These are phyloP conservation scores for Puccinia horiana DNA, from an alignment of 1,284 basidiomycete genomes.

Conservation along the genomic window DNA sequence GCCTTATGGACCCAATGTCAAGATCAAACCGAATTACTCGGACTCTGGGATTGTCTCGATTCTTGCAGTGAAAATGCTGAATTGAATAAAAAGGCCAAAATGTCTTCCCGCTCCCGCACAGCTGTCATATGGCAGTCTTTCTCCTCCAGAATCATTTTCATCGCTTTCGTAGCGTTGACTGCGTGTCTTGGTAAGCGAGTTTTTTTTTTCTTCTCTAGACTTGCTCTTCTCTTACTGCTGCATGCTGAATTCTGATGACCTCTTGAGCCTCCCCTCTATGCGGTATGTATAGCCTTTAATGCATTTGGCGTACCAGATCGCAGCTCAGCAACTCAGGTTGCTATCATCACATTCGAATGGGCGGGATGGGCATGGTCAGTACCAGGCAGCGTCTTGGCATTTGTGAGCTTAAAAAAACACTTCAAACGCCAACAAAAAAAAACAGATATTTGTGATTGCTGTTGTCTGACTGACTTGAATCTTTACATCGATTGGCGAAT, in stretches of 20 bases:
- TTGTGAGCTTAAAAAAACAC: neutral
- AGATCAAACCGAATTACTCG: neutral
- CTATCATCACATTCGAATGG: neutral
- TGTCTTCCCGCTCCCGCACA: neutral
- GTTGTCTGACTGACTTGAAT: too few species aligned
- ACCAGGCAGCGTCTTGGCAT: slow-evolving; percentile 21
- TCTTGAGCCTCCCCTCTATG: neutral
- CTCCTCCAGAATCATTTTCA: slow-evolving; percentile 3
- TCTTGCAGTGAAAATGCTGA: slow-evolving; percentile 20
- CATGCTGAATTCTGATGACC: neutral
- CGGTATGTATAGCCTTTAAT: slow-evolving; percentile 12
- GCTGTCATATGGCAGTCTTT: slow-evolving; percentile 1
- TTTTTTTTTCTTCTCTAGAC: too few species aligned
- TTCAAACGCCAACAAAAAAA: neutral
- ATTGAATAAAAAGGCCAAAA: neutral
- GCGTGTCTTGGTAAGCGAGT: slow-evolving; percentile 9
- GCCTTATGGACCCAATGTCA: neutral
- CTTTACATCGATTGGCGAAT: too few species aligned
- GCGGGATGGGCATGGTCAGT: slow-evolving; percentile 8
- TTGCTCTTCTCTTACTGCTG: neutral
- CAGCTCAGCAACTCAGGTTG: neutral
- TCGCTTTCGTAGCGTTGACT: slow-evolving; percentile 8
- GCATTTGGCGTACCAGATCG: slow-evolving; percentile 17
- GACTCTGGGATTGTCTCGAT: slow-evolving; percentile 13
- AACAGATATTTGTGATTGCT: too few species aligned